Percentiles rank a stretch among this genome's conserved stretches.
Evolutionary conservation across 306 rosid species (phyloP).

Genomic region (Rosa rugosa): DNA sequence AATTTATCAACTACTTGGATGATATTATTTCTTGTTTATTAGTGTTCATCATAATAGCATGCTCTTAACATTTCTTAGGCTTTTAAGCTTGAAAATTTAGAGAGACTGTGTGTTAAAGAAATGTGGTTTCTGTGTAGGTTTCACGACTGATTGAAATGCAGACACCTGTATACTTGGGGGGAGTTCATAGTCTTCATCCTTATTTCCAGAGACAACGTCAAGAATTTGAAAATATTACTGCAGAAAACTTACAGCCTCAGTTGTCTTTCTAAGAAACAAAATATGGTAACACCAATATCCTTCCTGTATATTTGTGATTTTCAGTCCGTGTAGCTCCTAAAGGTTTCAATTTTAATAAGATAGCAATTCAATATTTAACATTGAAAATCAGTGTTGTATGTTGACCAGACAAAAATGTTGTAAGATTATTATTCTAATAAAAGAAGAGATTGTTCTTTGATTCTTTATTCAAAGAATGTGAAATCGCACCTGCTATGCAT

Average conservation of each 20-base stretch:
- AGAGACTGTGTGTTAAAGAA: conserved; percentile 12
- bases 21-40: not conserved
- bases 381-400: not conserved
- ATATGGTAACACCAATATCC: not conserved
- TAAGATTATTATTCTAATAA: not conserved
- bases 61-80: not conserved
- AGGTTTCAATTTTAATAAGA: not conserved
- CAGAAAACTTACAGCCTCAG: conserved; percentile 5
- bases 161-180: conserved; percentile 75
- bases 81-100: not conserved
- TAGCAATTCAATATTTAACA: not conserved
- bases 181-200: conserved; percentile 65
- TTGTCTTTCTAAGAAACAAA: not conserved
- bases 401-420: not conserved
- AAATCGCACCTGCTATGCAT: too few relatives aligned
- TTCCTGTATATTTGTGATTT: not conserved
- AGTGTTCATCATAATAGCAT: not conserved
- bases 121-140: conserved; percentile 46
- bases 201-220: conserved; percentile 61
- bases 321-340: not conserved
- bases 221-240: conserved; percentile 15
- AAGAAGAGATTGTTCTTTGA: not conserved
- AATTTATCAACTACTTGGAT: not conserved
- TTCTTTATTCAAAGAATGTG: not conserved
- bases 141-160: conserved; percentile 96